Conservation (phyloP, 805 yeast species). For the Diddensiella santjacobensis region DNA sequence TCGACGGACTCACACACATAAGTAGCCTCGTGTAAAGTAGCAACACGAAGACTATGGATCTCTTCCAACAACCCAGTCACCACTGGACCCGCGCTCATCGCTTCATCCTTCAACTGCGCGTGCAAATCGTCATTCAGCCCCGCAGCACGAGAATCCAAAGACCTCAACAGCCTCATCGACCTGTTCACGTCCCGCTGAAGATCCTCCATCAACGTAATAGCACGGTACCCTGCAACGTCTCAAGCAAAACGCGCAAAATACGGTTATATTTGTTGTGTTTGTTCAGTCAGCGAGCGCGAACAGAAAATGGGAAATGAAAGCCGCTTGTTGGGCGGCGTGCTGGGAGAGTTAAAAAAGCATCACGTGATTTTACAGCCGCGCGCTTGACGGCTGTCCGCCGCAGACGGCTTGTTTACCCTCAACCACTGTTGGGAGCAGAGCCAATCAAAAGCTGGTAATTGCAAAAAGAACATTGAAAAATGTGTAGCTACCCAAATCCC, state of each 20-base stretch:
- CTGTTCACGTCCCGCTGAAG: constrained; percentile 15
- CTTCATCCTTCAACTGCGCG: constrained; percentile 1
- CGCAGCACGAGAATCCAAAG: constrained; percentile 13
- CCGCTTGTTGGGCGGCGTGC: too few relatives aligned
- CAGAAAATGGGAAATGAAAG: too few relatives aligned
- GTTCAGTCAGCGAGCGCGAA: too few relatives aligned
- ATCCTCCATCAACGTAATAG: constrained; percentile 12
- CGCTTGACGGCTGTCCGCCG: too few relatives aligned
- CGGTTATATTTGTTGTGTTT: too few relatives aligned
- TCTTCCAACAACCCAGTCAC: constrained; percentile 1
- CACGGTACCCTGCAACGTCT: too few relatives aligned
- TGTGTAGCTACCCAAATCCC: neutral
- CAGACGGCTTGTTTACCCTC: too few relatives aligned
- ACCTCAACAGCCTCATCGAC: constrained; percentile 16
- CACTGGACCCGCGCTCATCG: neutral
- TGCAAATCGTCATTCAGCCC: constrained; percentile 8
- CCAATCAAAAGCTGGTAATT: neutral
- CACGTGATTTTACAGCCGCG: too few relatives aligned
- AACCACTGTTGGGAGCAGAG: too few relatives aligned
- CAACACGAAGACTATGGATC: constrained; percentile 7
- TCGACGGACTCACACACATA: constrained; percentile 15
- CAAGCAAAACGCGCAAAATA: too few relatives aligned
- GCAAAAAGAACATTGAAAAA: neutral
- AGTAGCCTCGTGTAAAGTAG: constrained; percentile 16
- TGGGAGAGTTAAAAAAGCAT: too few relatives aligned